A percentile compares a stretch with the other conserved stretches of the same genome.
Evolutionary conservation across 176 grass and related monocot genomes (phyloP).

Genomic region (Aegilops longissima): DNA sequence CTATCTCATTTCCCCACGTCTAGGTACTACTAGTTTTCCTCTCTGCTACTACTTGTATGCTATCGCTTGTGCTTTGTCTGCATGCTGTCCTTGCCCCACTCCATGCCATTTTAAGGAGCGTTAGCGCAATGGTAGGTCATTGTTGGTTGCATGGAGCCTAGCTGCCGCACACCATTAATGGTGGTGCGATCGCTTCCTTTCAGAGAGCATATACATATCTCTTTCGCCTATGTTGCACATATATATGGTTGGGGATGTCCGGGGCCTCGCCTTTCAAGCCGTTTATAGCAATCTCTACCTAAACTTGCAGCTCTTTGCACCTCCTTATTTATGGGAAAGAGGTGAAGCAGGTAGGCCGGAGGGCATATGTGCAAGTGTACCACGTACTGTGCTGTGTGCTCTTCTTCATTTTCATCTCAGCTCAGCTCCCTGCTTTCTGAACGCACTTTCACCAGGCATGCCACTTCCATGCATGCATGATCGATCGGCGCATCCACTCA

Average conservation of each 20-base stretch:
- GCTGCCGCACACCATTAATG: slow-evolving; percentile 7
- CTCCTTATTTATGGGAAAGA: slow-evolving; percentile 36
- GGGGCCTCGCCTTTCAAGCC: slow-evolving; percentile 34
- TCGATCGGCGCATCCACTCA: slow-evolving; percentile 1
- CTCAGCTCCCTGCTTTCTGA: slow-evolving; percentile 2
- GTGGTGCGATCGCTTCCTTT: slow-evolving; percentile 32
- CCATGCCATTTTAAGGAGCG: slow-evolving; percentile 30
- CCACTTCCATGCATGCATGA: slow-evolving; percentile 3
- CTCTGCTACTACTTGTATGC: not conserved
- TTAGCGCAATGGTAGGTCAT: not conserved
- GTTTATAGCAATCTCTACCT: slow-evolving; percentile 29
- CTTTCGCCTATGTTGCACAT: slow-evolving; percentile 27
- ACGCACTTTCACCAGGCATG: not conserved
- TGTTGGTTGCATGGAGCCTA: slow-evolving; percentile 39
- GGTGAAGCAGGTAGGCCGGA: slow-evolving; percentile 18
- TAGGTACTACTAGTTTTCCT: slow-evolving; percentile 13
- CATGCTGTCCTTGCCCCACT: slow-evolving; percentile 37
- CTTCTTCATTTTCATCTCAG: slow-evolving; percentile 8
- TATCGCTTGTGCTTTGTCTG: slow-evolving; percentile 35
- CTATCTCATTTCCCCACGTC: slow-evolving; percentile 15
- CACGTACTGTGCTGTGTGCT: not conserved
- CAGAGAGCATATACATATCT: slow-evolving; percentile 13
- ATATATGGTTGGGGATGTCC: slow-evolving; percentile 34
- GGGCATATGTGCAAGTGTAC: slow-evolving; percentile 14
- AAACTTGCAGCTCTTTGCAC: slow-evolving; percentile 44